A percentile compares a stretch with the other conserved stretches of the same genome.
phyloP scores from a whole-genome alignment of 1,284 basidiomycete species.

The Ceratobasidium theobromae region DNA sequence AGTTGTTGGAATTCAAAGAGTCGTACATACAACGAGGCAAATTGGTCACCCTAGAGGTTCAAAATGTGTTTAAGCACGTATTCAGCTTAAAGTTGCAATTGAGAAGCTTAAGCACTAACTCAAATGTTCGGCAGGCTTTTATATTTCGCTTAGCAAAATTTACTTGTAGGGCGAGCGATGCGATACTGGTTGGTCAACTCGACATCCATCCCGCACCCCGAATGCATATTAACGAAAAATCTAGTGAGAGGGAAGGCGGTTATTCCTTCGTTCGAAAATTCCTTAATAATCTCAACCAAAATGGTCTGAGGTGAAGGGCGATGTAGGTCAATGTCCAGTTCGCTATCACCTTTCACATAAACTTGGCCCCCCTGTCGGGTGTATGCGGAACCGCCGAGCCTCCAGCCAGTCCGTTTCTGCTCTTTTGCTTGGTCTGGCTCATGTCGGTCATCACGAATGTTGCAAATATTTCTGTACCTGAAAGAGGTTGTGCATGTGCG shows the following conservation, averaged over 20 bases:
- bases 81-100: neutral
- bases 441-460: slow-evolving; percentile 1
- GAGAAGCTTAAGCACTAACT: slow-evolving; percentile 66
- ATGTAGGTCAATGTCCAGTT: slow-evolving; percentile 50
- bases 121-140: slow-evolving; percentile 80
- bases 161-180: slow-evolving; percentile 77
- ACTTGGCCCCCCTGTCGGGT: slow-evolving; percentile 37
- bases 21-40: slow-evolving; percentile 82
- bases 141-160: slow-evolving; percentile 78
- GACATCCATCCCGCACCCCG: slow-evolving; percentile 69
- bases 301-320: slow-evolving; percentile 79
- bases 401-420: slow-evolving; percentile 15
- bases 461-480: slow-evolving; percentile 39
- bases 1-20: slow-evolving; percentile 69
- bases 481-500: slow-evolving; percentile 67
- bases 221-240: slow-evolving; percentile 28
- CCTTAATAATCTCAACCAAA: slow-evolving; percentile 71
- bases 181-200: slow-evolving; percentile 90
- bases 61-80: neutral
- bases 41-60: slow-evolving; percentile 74
- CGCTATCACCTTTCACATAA: slow-evolving; percentile 54
- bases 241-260: slow-evolving; percentile 18
- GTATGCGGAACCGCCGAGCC: slow-evolving; percentile 3
- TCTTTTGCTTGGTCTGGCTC: slow-evolving; percentile 18
- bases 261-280: slow-evolving; percentile 87